These are phyloP conservation scores for Tolypocladium endophyticum DNA, from an alignment of 2,329 filamentous ascomycete species.

Conservation along the genomic window DNA sequence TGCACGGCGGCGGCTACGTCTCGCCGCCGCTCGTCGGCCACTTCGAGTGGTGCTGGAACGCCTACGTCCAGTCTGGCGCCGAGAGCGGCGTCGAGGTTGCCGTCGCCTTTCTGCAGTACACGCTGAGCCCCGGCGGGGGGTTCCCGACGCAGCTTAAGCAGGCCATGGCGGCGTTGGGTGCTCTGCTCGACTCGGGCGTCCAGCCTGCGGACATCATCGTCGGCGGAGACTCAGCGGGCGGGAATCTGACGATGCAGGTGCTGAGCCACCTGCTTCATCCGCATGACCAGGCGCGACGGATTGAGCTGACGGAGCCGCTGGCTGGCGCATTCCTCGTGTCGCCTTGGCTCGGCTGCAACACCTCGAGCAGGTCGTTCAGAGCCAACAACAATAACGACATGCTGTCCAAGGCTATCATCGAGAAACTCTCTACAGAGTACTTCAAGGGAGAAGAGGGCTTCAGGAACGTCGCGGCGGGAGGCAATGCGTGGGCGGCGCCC, in stretches of 20 bases:
- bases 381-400: slow-evolving; percentile 21
- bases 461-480: slow-evolving; percentile 1
- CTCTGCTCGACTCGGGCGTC: slow-evolving; percentile 18
- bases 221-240: slow-evolving; percentile 27
- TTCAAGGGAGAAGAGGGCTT: slow-evolving; percentile 6
- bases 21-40: slow-evolving; percentile 12
- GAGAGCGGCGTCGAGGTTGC: slow-evolving; percentile 13
- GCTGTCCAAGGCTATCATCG: slow-evolving; percentile 12
- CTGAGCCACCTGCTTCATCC: slow-evolving; percentile 22
- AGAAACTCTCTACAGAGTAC: slow-evolving; percentile 1
- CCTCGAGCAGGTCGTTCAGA: slow-evolving; percentile 10
- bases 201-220: slow-evolving; percentile 18
- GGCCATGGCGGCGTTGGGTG: slow-evolving; percentile 17
- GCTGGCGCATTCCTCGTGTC: slow-evolving; percentile 21
- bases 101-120: slow-evolving; percentile 24
- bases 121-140: slow-evolving; percentile 16
- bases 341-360: slow-evolving; percentile 17
- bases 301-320: slow-evolving; percentile 14
- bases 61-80: slow-evolving; percentile 10
- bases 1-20: slow-evolving; percentile 18
- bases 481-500: slow-evolving; percentile 15
- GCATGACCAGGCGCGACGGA: slow-evolving; percentile 8
- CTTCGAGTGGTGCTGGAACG: slow-evolving; percentile 15
- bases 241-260: slow-evolving; percentile 21
- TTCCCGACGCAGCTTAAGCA: slow-evolving; percentile 22